Evolutionary conservation across 1,139 yeast species (phyloP).

Genomic region (Pichia sp.): DNA sequence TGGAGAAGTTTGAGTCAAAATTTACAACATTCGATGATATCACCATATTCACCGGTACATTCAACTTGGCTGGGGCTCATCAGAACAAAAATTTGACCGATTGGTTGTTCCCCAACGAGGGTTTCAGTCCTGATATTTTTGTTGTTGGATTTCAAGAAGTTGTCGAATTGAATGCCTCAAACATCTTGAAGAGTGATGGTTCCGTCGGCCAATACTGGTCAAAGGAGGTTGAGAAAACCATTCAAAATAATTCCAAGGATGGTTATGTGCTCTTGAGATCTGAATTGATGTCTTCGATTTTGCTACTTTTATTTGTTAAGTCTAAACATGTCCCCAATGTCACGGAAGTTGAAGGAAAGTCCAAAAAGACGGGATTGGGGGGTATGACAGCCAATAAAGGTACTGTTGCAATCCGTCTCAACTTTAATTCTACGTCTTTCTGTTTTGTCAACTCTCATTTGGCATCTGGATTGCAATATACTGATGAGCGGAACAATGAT

Average conservation of each 20-base stretch:
- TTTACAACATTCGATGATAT: constrained; percentile 59
- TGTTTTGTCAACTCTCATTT: constrained; percentile 83
- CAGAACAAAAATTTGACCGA: constrained; percentile 47
- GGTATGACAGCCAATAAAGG: constrained; percentile 97
- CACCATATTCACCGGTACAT: constrained; percentile 74
- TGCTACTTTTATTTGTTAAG: constrained; percentile 60
- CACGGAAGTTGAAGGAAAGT: constrained; percentile 64
- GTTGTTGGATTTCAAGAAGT: constrained; percentile 91
- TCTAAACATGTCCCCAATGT: constrained; percentile 46
- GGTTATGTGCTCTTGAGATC: constrained; percentile 68
- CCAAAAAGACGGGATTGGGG: constrained; percentile 89
- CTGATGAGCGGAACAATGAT: constrained; percentile 80
- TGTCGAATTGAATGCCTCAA: constrained; percentile 83
- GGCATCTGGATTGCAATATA: constrained; percentile 82
- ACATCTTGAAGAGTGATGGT: constrained; percentile 63
- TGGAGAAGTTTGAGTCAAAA: constrained; percentile 41
- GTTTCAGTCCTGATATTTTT: constrained; percentile 55
- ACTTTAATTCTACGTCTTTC: constrained; percentile 64
- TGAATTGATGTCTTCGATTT: constrained; percentile 83
- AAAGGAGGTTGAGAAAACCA: constrained; percentile 44
- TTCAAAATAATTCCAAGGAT: constrained; percentile 34
- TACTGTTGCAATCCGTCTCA: constrained; percentile 78
- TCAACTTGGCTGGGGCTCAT: constrained; percentile 76
- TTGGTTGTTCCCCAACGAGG: constrained; percentile 76
- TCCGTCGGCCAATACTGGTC: constrained; percentile 64